Conservation (phyloP, 371 early-diverging fungal genomes). For the Apophysomyces variabilis region DNA sequence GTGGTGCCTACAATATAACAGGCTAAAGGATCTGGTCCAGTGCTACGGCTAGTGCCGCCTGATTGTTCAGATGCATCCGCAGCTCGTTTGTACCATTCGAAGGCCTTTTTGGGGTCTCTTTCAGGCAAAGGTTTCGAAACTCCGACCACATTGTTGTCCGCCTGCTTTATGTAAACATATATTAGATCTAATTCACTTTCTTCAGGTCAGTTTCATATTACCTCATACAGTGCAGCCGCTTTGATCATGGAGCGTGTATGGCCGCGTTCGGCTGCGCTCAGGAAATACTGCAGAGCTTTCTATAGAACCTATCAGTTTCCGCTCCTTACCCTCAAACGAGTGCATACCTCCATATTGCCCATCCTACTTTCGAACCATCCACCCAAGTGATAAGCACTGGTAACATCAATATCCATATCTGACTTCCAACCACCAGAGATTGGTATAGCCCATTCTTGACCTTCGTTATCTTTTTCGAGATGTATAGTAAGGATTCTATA, state of each 20-base stretch:
- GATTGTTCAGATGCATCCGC: slow-evolving; percentile 39
- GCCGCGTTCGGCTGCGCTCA: slow-evolving; percentile 48
- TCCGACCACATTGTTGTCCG: slow-evolving; percentile 13
- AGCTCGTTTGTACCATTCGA: slow-evolving; percentile 52
- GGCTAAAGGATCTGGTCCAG: slow-evolving; percentile 47
- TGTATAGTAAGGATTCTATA: slow-evolving; percentile 55
- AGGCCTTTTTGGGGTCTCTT: slow-evolving; percentile 46
- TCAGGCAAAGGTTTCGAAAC: slow-evolving; percentile 23
- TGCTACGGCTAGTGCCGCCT: slow-evolving; percentile 30
- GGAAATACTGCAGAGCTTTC: slow-evolving; percentile 48
- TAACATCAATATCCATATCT: slow-evolving; percentile 46
- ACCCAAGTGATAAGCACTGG: slow-evolving; percentile 51
- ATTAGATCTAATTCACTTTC: neutral
- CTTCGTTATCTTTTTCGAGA: slow-evolving; percentile 50
- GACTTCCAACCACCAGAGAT: slow-evolving; percentile 33
- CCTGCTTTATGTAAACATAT: slow-evolving; percentile 6
- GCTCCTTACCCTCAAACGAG: neutral
- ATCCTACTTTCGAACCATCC: slow-evolving; percentile 51
- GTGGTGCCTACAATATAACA: slow-evolving; percentile 52
- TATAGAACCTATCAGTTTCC: slow-evolving; percentile 8
- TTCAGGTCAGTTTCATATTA: slow-evolving; percentile 8
- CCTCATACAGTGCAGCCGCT: slow-evolving; percentile 48
- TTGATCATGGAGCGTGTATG: slow-evolving; percentile 54
- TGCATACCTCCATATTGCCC: slow-evolving; percentile 43
- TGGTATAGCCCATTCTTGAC: slow-evolving; percentile 35